A percentile compares a stretch with the other conserved stretches of the same genome.
Evolutionary conservation across 2,329 filamentous ascomycete species (phyloP).

Genomic region (Aspergillus jensenii): DNA sequence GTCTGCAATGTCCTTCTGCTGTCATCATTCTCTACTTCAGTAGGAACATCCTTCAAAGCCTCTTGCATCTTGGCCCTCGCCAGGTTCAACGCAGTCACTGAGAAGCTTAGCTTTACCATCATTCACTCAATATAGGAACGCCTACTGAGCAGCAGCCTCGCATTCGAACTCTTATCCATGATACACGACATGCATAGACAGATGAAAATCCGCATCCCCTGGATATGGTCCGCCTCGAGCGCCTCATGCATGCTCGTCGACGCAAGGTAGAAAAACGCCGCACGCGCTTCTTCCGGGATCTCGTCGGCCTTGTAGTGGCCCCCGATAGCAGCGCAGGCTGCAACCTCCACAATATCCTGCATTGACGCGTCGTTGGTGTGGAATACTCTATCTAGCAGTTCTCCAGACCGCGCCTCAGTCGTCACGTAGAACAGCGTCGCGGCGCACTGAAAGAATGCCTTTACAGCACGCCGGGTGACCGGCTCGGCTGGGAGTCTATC

Average conservation of each 20-base stretch:
- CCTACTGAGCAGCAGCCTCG: neutral
- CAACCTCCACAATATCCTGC: neutral
- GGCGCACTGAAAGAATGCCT: neutral
- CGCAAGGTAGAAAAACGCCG: neutral
- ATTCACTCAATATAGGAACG: neutral
- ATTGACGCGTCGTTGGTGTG: neutral
- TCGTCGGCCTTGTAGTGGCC: neutral
- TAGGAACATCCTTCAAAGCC: neutral
- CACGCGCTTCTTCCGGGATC: neutral
- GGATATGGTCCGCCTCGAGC: neutral
- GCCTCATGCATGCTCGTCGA: neutral
- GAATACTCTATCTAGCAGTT: neutral
- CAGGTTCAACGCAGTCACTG: neutral
- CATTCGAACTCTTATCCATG: neutral
- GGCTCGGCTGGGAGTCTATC: neutral
- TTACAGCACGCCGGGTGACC: neutral
- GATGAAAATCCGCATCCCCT: neutral
- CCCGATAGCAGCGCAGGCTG: neutral
- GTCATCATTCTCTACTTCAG: neutral
- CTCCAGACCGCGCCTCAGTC: neutral
- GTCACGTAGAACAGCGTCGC: neutral
- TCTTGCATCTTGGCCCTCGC: neutral
- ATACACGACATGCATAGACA: neutral
- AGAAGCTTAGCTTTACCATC: neutral
- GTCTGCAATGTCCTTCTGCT: neutral